These are phyloP conservation scores for Oryza punctata DNA, from an alignment of 176 grass and related monocot genomes.

Conservation along the genomic window DNA sequence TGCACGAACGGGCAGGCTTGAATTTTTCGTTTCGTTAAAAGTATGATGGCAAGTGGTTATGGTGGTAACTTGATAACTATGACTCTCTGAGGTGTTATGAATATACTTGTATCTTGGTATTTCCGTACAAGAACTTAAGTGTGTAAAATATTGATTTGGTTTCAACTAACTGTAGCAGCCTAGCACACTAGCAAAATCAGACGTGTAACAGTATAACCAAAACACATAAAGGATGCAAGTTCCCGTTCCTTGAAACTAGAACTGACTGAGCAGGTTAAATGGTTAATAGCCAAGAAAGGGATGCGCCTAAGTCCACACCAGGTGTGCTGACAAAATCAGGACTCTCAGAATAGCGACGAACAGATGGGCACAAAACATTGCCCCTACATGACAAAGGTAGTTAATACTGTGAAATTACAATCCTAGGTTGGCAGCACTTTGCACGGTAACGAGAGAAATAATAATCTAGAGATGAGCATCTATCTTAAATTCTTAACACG, in stretches of 20 bases:
- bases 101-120: slow-evolving; percentile 29
- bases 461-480: slow-evolving; percentile 22
- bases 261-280: slow-evolving; percentile 10
- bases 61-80: slow-evolving; percentile 46
- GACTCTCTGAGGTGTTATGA: not conserved
- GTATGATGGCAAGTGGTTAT: slow-evolving; percentile 35
- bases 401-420: slow-evolving; percentile 30
- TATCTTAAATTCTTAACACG: slow-evolving; percentile 7
- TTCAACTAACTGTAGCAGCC: slow-evolving; percentile 16
- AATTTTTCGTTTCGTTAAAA: slow-evolving; percentile 30
- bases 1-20: slow-evolving; percentile 39
- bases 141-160: not conserved
- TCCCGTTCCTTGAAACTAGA: slow-evolving; percentile 4
- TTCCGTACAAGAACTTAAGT: not conserved
- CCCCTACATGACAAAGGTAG: slow-evolving; percentile 45
- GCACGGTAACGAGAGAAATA: slow-evolving; percentile 19
- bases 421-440: not conserved
- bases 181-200: slow-evolving; percentile 26
- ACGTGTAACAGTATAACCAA: not conserved
- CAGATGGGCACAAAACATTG: slow-evolving; percentile 37
- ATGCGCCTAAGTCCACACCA: slow-evolving; percentile 30
- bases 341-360: slow-evolving; percentile 36
- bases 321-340: not conserved
- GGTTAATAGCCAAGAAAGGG: slow-evolving; percentile 33
- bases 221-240: slow-evolving; percentile 29